Evolutionary conservation across 2,329 filamentous ascomycete genomes (phyloP).

Genomic region (Penicillium sp.): DNA sequence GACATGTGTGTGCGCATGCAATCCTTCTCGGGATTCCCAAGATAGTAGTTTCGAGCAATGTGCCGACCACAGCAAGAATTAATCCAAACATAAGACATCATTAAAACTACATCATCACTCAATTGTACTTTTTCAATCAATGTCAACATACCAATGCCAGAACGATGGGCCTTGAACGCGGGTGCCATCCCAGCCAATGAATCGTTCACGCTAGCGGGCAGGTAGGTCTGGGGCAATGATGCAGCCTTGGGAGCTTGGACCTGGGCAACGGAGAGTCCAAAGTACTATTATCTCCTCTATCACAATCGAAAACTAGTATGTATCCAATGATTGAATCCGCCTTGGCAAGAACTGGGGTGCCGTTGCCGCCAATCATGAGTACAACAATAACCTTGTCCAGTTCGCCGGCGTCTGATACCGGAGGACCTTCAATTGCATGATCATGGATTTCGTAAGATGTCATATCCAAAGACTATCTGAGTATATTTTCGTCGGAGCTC

Average conservation of each 20-base stretch:
- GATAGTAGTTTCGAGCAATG: background rate
- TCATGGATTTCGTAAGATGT: background rate
- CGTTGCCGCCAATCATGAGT: background rate
- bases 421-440: background rate
- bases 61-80: background rate
- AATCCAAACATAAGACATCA: background rate
- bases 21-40: background rate
- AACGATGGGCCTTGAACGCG: slow-evolving; percentile 1
- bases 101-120: background rate
- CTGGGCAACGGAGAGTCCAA: background rate
- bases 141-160: too few species aligned
- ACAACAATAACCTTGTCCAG: background rate
- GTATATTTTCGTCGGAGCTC: background rate
- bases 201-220: slow-evolving; percentile 1
- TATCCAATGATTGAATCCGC: background rate
- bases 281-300: background rate
- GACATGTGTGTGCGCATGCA: background rate
- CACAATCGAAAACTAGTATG: background rate
- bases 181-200: slow-evolving; percentile 26
- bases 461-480: background rate
- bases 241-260: background rate
- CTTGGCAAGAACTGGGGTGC: background rate
- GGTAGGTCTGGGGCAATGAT: background rate
- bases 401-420: background rate
- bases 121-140: too few species aligned